Evolutionary conservation across 345 rosid genomes (phyloP), one percentile per base, ranked within the genome.

Genomic region (Kandelia obovata): DNA sequence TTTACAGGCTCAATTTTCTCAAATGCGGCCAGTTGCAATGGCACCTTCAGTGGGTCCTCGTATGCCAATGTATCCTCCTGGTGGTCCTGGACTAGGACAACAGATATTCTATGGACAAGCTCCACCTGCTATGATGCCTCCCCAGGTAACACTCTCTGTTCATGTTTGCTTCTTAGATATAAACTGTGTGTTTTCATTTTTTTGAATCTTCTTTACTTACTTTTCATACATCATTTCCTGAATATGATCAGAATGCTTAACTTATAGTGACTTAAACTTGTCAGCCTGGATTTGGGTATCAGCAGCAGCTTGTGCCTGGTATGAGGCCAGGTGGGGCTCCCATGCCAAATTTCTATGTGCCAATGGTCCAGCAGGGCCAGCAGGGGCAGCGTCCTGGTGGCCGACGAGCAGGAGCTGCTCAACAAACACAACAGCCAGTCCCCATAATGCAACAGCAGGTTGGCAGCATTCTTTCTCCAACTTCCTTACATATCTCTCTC

Each of bases 261-360:
- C 13, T 25, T 21, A 9, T 56, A 3, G 19, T 53, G 23, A 15
- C 65, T 28, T 31, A 6, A 7, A 15, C 55, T 35, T 69, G 67
- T 55, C 80, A 91, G 97, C 87, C 92, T 67, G 96, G 95, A 61
- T 94, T 78, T 77, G 98, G 97, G 63, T 91, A 83, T 85, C 98
- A 94, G 75, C 98, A 88, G 80, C 97, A 89, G 79, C 87, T 91
- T 47, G 89, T 94, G 77, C 96, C 92, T 61, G 98, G 95, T 26
- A 88, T 94, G 96, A 87, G 94, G 74, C 96, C 92, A 53, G 90
- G 90, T 53, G 91, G 80, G 15, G 87, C 70, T 35, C 96, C 96
- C 2, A 78, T 89, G 85, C 87, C 83, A 58, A 92, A 89, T 75
- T 92, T 84, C 85, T 88, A 84, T 76, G 81, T 91, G 83, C 98